Base-by-base conservation (phyloP, 495 filamentous ascomycete genomes). In the Pseudevernia furfuracea region DNA sequence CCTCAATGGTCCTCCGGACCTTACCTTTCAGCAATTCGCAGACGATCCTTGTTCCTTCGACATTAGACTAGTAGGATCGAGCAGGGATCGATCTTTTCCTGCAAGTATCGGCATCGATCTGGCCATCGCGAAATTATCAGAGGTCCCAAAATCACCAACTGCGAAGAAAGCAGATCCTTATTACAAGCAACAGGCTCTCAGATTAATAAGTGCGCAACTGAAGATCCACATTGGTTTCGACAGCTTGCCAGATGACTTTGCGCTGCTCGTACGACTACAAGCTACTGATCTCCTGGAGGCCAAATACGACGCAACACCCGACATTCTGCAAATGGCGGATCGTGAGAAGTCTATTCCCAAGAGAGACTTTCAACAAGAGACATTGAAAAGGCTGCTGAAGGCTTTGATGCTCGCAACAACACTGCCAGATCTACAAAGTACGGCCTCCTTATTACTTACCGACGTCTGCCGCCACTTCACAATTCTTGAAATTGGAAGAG, bases 161-260 rank as follows among this genome's bases (percentile, higher is more conserved):
- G 83, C 81, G 10, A 90, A 89, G 73, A 86, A 88, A 62, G 87
- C 86, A 14, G 93, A 97, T 69, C 72, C 76, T 11, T 93, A 89
- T 70, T 95, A 97, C 78, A 97, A 97, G 75, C 87, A 90, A 70
- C 92, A 97, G 71, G 92, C 95, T 0, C 84, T 96, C 62, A 84
- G 89, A 55, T 79, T 97, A 61, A 84, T 99, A 58, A 88, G 87
- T 61, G 82, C 91, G 4, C 91, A 97, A 67, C 75, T 95, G 43
- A 99, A 97, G 73, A 81, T 97, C 34, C 84, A 91, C 57, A 88
- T 99, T 62, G 94, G 95, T 12, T 83, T 85, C 66, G 93, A 97
- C 71, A 89, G 80, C 65, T 76, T 97, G 11, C 93, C 93, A 0
- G 94, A 97, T 38, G 93, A 97, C 67, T 84, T 97, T 67, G 84